phyloP scores from a whole-genome alignment of 2,329 filamentous ascomycete genomes.

The Iodosphaeria phyllophila region DNA sequence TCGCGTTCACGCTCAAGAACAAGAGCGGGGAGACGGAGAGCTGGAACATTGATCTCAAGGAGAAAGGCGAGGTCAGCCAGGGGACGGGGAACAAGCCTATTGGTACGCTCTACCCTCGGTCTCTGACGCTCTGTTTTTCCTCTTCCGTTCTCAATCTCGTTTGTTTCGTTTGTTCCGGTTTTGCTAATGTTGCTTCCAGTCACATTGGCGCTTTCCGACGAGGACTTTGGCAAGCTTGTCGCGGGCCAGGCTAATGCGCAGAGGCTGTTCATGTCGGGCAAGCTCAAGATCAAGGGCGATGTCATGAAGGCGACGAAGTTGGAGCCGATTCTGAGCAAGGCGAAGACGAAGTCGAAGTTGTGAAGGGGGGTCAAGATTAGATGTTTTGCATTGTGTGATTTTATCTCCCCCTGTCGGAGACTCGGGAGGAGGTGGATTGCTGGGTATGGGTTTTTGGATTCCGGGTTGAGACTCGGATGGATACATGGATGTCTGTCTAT shows the following conservation, averaged over 20 bases:
- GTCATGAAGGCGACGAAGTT: conserved; percentile 98
- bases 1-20: conserved; percentile 90
- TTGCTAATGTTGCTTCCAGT: conserved; percentile 29
- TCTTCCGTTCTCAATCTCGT: too few relatives aligned
- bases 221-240: conserved; percentile 72
- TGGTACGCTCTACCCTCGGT: conserved; percentile 40
- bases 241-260: conserved; percentile 84
- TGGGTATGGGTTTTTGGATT: too few relatives aligned
- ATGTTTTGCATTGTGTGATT: too few relatives aligned
- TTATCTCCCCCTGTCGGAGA: too few relatives aligned
- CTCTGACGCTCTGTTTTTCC: too few relatives aligned
- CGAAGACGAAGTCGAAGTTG: conserved; percentile 68
- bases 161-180: too few relatives aligned
- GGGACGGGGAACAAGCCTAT: conserved; percentile 67
- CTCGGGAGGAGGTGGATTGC: too few relatives aligned
- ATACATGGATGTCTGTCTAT: too few relatives aligned
- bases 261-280: conserved; percentile 92
- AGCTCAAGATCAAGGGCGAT: conserved; percentile 95
- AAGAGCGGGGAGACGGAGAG: conserved; percentile 55
- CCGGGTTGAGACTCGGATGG: too few relatives aligned
- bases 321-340: conserved; percentile 81
- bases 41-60: conserved; percentile 94
- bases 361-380: too few relatives aligned
- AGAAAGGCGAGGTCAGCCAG: conserved; percentile 64
- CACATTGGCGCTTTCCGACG: conserved; percentile 67